Evolutionary conservation across 805 yeast species (phyloP), one percentile per base, ranked within the genome.

Genomic region (Tetrapisispora pingtungensis): DNA sequence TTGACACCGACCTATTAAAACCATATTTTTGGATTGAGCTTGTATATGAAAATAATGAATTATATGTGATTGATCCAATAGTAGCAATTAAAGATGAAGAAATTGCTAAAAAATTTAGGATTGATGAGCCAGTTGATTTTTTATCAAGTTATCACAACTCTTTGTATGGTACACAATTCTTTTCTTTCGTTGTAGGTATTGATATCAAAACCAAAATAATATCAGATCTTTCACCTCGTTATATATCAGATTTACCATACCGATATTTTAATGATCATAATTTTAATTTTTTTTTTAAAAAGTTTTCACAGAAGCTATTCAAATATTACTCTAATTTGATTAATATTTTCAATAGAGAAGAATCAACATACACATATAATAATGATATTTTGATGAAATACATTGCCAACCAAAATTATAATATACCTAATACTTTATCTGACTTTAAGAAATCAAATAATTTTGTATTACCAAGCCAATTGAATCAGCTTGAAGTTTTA

Each of bases 21-120:
- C 62, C 62, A 7, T 43, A 47, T 47, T 55, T 56, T 41, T 58
- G 62, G 62, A 46, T 58, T 20, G 61, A 58, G 36, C 33, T 55
- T 10, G 33, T 44, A 6, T 22, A 46, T 20, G 34, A 35, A 18
- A 15, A 38, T 10, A 30, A 37, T 24, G 42, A 47, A 14, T 13
- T 53, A 3, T 54, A 49, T 36, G 47, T 54, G 3, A 49, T 58
- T 19, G 62, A 58, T 44, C 62, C 62, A 5, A 36, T 55, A 3
- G 57, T 55, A 7, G 50, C 52, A 32, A 14, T 51, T 5, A 41
- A 51, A 6, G 49, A 53, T 17, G 32, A 39, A 2, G 46, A 47
- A 10, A 51, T 58, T 14, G 48, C 55, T 3, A 14, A 43, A 6
- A 46, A 45, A 46, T 44, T 41, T 28, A 20, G 26, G 4, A 19